Conservation (phyloP, 73 alveolate species). For the Tetrahymena malaccensis region DNA sequence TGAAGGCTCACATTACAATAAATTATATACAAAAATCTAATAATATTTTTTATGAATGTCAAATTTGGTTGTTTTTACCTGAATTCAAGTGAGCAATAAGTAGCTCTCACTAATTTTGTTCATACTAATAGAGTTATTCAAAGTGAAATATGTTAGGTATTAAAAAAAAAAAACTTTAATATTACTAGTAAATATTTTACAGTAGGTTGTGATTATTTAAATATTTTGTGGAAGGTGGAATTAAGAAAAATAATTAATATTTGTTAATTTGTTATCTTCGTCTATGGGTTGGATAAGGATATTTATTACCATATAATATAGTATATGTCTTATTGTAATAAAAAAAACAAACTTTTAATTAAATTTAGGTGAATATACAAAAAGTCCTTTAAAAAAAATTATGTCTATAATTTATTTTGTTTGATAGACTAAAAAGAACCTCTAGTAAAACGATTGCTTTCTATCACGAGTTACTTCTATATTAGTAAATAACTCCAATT, state of each 20-base stretch:
- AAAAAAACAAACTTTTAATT: not conserved
- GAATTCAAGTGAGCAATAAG: not conserved
- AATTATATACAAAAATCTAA: too few relatives aligned
- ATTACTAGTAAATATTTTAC: not conserved
- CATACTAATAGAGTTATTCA: not conserved
- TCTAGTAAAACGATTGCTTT: not conserved
- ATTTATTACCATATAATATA: not conserved
- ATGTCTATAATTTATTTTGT: not conserved
- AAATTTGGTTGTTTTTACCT: not conserved
- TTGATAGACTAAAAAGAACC: not conserved
- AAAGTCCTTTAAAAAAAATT: too few relatives aligned
- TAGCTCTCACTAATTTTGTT: not conserved
- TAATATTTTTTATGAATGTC: not conserved
- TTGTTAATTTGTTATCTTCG: not conserved
- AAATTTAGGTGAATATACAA: not conserved
- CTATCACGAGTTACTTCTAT: not conserved
- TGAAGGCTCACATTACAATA: not conserved
- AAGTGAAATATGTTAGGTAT: too few relatives aligned
- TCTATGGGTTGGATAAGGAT: not conserved
- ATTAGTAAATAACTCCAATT: too few relatives aligned
- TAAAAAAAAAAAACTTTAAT: too few relatives aligned
- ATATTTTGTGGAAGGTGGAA: not conserved
- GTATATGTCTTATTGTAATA: too few relatives aligned
- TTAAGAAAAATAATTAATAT: too few relatives aligned
- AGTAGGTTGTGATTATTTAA: too few relatives aligned